A percentile compares a stretch with the other conserved stretches of the same genome.
Conservation (phyloP, 2,329 filamentous ascomycete genomes). For the Fusarium subtropicale region DNA sequence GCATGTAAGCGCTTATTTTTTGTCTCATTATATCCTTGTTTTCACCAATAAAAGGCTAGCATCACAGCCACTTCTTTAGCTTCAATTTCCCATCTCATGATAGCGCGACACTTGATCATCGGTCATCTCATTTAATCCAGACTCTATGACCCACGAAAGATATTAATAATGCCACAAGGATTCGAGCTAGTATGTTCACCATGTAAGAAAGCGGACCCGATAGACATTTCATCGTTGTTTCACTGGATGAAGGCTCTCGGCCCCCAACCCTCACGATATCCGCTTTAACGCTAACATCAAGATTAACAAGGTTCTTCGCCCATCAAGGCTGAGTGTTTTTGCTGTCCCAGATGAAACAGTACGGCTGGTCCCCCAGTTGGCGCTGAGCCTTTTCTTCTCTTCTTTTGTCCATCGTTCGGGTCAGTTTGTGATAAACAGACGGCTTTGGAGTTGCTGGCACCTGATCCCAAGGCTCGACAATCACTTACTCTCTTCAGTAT, state of each 20-base stretch:
- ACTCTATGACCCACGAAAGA: neutral
- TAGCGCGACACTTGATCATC: neutral
- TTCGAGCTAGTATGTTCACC: constrained; percentile 8
- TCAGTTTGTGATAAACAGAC: constrained; percentile 1
- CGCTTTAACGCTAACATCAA: constrained; percentile 12
- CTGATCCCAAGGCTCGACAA: neutral
- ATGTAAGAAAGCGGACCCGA: constrained; percentile 14
- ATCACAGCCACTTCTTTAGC: neutral
- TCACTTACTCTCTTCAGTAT: neutral
- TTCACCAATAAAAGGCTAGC: neutral
- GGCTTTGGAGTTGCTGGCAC: neutral
- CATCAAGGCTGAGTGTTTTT: constrained; percentile 23
- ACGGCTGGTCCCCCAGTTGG: neutral
- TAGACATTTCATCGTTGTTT: neutral
- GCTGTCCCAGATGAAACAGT: constrained; percentile 17
- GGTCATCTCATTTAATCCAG: neutral
- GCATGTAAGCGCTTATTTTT: constrained; percentile 4
- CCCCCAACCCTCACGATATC: constrained; percentile 15
- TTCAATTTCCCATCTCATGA: constrained; percentile 7
- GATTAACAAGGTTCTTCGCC: constrained; percentile 17
- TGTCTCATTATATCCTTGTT: neutral
- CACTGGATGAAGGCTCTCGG: constrained; percentile 15
- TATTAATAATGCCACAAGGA: constrained; percentile 23
- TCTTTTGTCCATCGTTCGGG: neutral
- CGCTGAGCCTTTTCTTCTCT: neutral